These are phyloP conservation scores for Neonectria magnoliae DNA, from an alignment of 2,329 filamentous ascomycete genomes.

Conservation along the genomic window DNA sequence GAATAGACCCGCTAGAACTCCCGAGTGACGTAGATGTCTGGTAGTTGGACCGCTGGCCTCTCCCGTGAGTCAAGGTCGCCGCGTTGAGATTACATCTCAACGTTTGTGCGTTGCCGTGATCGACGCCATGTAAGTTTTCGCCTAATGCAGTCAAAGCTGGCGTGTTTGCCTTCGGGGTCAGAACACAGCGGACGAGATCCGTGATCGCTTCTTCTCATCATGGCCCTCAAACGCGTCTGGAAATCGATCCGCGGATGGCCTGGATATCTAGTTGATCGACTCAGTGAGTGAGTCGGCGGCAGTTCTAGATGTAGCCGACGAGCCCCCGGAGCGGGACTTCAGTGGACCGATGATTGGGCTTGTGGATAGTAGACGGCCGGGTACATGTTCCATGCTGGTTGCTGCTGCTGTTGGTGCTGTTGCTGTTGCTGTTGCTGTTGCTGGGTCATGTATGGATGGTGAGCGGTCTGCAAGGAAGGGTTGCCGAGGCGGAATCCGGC, in stretches of 20 bases:
- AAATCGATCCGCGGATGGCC: constrained; percentile 48
- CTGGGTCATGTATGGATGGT: constrained; percentile 42
- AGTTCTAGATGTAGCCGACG: constrained; percentile 49
- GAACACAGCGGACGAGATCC: not conserved
- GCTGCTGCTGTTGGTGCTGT: constrained; percentile 39
- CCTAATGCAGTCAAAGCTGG: not conserved
- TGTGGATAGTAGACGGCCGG: constrained; percentile 47
- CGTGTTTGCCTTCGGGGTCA: not conserved
- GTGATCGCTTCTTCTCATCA: not conserved
- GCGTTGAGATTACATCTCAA: not conserved
- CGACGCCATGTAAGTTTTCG: not conserved
- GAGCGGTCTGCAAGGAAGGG: constrained; percentile 34
- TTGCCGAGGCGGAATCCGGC: constrained; percentile 47
- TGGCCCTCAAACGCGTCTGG: constrained; percentile 46
- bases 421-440: constrained; percentile 30
- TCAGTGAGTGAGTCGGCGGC: constrained; percentile 46
- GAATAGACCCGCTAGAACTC: constrained; percentile 51
- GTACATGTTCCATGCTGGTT: constrained; percentile 47
- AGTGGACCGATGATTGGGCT: constrained; percentile 47
- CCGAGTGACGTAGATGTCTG: constrained; percentile 49
- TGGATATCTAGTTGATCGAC: constrained; percentile 44
- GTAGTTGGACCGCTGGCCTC: constrained; percentile 47
- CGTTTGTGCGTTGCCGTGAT: not conserved
- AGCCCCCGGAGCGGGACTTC: constrained; percentile 37
- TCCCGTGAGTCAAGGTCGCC: constrained; percentile 20